Evolutionary conservation across 768 basidiomycete genomes (phyloP), one percentile per base, ranked within the genome.

Genomic region (Tylopilus sp.): DNA sequence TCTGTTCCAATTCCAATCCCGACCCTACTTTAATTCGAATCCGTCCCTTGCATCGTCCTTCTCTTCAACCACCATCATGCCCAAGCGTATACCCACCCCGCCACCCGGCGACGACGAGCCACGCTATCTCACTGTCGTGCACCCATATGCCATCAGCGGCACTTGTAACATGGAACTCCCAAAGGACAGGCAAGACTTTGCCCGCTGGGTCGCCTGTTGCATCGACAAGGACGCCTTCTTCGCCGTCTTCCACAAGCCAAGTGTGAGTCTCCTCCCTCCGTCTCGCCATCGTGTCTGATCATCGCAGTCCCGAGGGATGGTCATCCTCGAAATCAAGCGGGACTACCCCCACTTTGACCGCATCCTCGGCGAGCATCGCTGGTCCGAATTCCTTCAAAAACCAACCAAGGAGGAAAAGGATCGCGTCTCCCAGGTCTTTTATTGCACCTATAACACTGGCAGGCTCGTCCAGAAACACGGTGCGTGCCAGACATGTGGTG

Each of bases 381-480:
- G 78, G 78, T 58, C 65, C 11, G 65, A 74, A 28, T 69, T 79
- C 55, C 61, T 79, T 14, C 43, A 45, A 6, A 56, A 56, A 0
- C 74, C 78, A 1, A 54, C 54, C 3, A 29, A 57, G 8, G 72
- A 74, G 28, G 70, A 74, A 4, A 45, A 25, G 30, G 60, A 50
- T 0, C 62, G 64, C 7, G 54, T 58, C 11, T 70, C 72, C 0
- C 65, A 66, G 33, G 64, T 79, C 1, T 79, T 73, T 60, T 76
- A 71, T 51, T 78, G 77, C 56, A 59, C 63, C 0, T 69, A 68
- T 54, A 67, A 51, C 55, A 70, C 71, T 0, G 74, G 70, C 6
- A 66, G 78, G 25, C 59, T 66, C 29, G 76, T 80, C 6, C 71
- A 79, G 67, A 79, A 78, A 56, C 54, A 70, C 30, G 78, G 78